Evolutionary conservation across 2,329 filamentous ascomycete genomes (phyloP), one percentile per base, ranked within the genome.

Genomic region (Aaosphaeria pasadenensis): DNA sequence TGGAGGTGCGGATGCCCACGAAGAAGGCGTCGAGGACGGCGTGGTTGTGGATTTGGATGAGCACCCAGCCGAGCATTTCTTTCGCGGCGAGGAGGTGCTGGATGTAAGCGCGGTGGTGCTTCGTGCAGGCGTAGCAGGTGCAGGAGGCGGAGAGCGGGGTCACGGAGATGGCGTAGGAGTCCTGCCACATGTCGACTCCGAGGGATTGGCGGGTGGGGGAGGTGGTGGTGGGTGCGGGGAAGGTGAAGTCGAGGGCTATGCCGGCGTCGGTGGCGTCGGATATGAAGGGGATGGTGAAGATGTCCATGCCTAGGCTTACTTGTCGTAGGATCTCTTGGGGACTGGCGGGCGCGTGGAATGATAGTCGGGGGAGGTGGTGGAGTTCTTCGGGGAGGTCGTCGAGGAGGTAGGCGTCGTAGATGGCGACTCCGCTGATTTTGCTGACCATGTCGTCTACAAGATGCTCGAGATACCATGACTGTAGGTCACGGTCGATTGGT

Each of bases 61-160:
- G 78, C 0, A 87, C 88, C 94, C 94, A 99, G 28, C 87, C 92
- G 4, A 96, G 83, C 94, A 99, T 97, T 71, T 99, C 94, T 64
- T 91, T 95, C 1, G 94, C 91, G 42, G 83, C 79, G 5, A 99
- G 81, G 1, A 97, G 79, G 69, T 99, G 94, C 55, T 91, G 87
- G 33, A 99, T 64, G 70, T 89, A 99, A 0, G 94, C 92, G 43
- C 86, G 78, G 70, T 96, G 90, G 69, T 97, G 92, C 13, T 81
- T 81, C 2, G 77, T 82, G 76, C 94, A 99, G 24, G 90, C 77
- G 68, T 95, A 92, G 77, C 94, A 99, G 44, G 72, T 59, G 69
- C 94, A 99, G 11, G 71, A 78, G 1, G 71, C 64, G 4, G 60
- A 58, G 3, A 96, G 74, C 0, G 92, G 85, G 0, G 70, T 69